Base-by-base conservation (phyloP, 352 stramenopile genomes). In the Phytophthora tentaculata region DNA sequence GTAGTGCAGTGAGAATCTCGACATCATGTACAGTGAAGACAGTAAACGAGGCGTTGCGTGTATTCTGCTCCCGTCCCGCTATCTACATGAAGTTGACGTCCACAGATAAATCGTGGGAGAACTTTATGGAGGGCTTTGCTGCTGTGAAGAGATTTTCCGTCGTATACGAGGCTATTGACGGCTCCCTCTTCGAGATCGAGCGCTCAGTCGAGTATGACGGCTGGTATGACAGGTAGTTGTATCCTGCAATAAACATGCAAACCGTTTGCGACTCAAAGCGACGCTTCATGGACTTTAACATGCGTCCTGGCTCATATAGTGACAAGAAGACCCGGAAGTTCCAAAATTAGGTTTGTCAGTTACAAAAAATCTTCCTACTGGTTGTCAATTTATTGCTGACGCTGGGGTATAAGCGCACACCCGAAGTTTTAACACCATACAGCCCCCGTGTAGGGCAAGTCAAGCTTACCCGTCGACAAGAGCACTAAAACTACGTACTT, bases 281-380 rank as follows among this genome's bases (percentile, higher is more conserved):
- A n/a, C n/a, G n/a, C n/a, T n/a, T n/a, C n/a, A 45, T 45, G 39
- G 39, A 45, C 22, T 52, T 35, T 19, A 22, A 52, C 12, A 52
- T 52, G 45, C 45, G 45, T 16, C 12, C 45, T 0, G 45, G 45
- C 1, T 52, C 45, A 3, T 39, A 32, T 19, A 52, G 45, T 19
- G 19, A 52, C 10, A 32, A 35, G 10, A 52, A 52, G 12, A 52
- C 22, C 2, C 19, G 45, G 45, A 52, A 5, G 10, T 32, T 1
- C 35, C 22, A 17, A 52, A 16, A 52, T 9, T 52, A 35, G 32
- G 32, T 14, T 14, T 14, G 5, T 14, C 32, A 14, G 10, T 14
- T 39, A 2, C 5, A 39, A 14, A 32, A 8, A 12, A 35, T 5
- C 3, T 52, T 32, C 45, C 45, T 29, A 1, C 1, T 35, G 45